These are phyloP conservation scores for Excoecaria cochinchinensis DNA, from an alignment of 345 rosid genomes.

Conservation along the genomic window DNA sequence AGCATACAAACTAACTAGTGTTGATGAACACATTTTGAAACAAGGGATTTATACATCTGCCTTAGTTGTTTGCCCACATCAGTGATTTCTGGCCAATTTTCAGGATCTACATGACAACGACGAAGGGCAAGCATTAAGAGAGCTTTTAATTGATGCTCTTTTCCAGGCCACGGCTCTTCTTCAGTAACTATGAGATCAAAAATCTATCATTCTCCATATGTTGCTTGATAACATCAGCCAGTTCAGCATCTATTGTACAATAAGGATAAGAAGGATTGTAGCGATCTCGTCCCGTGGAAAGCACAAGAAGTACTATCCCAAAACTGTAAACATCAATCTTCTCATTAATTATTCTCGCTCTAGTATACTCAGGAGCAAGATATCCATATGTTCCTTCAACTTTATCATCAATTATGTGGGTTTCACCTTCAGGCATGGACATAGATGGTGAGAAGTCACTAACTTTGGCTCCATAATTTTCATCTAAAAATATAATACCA, in stretches of 20 bases:
- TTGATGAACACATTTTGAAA: neutral
- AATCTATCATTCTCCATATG: neutral
- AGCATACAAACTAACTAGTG: no score
- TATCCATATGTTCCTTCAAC: no score
- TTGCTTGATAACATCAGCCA: neutral
- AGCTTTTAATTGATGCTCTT: neutral
- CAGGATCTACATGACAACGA: neutral
- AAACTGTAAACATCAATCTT: slow-evolving; percentile 1
- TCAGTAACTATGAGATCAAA: slow-evolving; percentile 8
- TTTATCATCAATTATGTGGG: neutral
- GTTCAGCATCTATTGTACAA: no score
- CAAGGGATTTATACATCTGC: neutral
- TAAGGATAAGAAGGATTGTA: neutral
- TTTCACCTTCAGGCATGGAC: slow-evolving; percentile 14
- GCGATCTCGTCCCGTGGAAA: neutral
- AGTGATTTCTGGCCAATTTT: slow-evolving; percentile 27
- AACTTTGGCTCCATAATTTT: slow-evolving; percentile 2
- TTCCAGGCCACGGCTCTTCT: slow-evolving; percentile 6
- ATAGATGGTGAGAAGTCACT: neutral
- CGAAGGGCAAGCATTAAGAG: neutral
- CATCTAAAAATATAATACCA: neutral
- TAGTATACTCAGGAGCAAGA: neutral
- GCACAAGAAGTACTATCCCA: neutral
- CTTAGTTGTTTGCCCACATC: slow-evolving; percentile 26
- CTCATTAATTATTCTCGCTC: neutral